Conservation (phyloP, 2,329 filamentous ascomycete genomes). For the Ophiobolus disseminans region DNA sequence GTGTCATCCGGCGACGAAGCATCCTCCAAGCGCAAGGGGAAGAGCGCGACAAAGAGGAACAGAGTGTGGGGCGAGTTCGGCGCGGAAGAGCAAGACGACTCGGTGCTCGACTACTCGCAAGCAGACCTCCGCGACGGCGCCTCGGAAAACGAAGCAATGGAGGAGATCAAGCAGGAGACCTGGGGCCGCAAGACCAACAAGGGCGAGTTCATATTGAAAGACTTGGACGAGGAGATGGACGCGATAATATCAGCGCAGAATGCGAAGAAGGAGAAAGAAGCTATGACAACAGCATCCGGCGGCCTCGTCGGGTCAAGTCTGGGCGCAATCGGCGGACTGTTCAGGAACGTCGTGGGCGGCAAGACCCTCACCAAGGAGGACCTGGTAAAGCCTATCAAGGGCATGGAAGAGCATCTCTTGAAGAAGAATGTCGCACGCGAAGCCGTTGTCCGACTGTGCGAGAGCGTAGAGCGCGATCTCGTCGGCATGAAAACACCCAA, state of each 20-base stretch:
- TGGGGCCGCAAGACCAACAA: conserved; percentile 87
- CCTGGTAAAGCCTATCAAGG: conserved; percentile 88
- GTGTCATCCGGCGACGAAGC: conserved; percentile 86
- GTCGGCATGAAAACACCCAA: conserved; percentile 88
- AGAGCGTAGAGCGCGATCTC: conserved; percentile 88
- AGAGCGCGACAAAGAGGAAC: conserved; percentile 76
- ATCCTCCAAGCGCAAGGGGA: conserved; percentile 63
- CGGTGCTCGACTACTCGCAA: conserved; percentile 89
- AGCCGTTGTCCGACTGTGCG: conserved; percentile 87
- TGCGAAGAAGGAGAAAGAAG: conserved; percentile 54
- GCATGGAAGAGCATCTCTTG: conserved; percentile 93
- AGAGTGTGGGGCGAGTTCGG: conserved; percentile 94
- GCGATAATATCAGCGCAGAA: conserved; percentile 85
- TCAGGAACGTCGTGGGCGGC: conserved; percentile 93
- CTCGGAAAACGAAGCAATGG: conserved; percentile 66
- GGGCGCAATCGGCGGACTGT: conserved; percentile 83
- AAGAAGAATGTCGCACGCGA: conserved; percentile 97
- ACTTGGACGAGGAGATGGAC: conserved; percentile 91
- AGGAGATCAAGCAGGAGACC: conserved; percentile 76
- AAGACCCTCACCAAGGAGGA: conserved; percentile 90
- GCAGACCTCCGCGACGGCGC: conserved; percentile 58
- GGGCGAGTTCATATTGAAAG: conserved; percentile 92
- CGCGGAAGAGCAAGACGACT: conserved; percentile 79
- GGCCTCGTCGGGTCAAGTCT: conserved; percentile 81
- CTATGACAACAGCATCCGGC: conserved; percentile 33